Evolutionary conservation across 2,329 filamentous ascomycete genomes (phyloP), one percentile per base, ranked within the genome.

Genomic region (Polychaeton citri): DNA sequence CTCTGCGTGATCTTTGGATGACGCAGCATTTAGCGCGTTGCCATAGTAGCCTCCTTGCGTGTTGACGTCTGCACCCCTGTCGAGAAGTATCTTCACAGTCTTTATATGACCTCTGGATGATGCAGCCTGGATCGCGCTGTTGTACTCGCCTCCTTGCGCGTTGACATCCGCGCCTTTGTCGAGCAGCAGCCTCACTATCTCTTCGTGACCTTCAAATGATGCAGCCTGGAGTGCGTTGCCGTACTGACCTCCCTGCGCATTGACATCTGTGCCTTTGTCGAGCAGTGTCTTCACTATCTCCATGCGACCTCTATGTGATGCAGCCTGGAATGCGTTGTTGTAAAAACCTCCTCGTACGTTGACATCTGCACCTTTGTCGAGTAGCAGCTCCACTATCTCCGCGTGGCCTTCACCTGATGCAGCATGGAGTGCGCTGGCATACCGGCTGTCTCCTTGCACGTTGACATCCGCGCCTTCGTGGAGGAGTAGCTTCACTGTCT

Each of bases 51-150:
- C 46, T 6, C 50, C 42, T 5, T 30, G 31, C 16, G 40, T 36
- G 28, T 47, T 41, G 13, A 43, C 33, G 20, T 50, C 41, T 3
- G 52, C 51, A 6, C 48, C 51, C n/a, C n/a, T n/a, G n/a, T n/a
- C n/a, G n/a, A n/a, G n/a, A n/a, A n/a, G n/a, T n/a, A n/a, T n/a
- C n/a, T 12, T 48, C n/a, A n/a, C n/a, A n/a, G n/a, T n/a, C n/a
- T n/a, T n/a, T n/a, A n/a, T n/a, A n/a, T n/a, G n/a, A n/a, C n/a
- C n/a, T n/a, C n/a, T n/a, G n/a, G n/a, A n/a, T n/a, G n/a, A n/a
- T n/a, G n/a, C n/a, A n/a, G n/a, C n/a, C n/a, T n/a, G n/a, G n/a
- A n/a, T n/a, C n/a, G n/a, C n/a, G n/a, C n/a, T n/a, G n/a, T n/a
- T n/a, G n/a, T n/a, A n/a, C n/a, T n/a, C n/a, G n/a, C n/a, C n/a